These are phyloP conservation scores for Pachysandra terminalis DNA, from an alignment of 164 flowering plant species.

Conservation along the genomic window DNA sequence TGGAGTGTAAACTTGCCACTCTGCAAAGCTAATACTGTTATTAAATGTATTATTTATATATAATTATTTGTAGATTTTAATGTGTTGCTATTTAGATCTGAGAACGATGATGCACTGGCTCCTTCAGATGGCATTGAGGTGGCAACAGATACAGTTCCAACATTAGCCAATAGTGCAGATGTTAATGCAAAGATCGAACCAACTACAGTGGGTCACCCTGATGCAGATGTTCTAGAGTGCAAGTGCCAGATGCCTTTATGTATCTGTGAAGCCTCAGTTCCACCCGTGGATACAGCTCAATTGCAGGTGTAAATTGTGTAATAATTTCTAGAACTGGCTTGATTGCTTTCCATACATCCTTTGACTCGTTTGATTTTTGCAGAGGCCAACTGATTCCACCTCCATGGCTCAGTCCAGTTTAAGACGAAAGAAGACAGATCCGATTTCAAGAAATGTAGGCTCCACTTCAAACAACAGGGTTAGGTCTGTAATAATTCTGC, in stretches of 20 bases:
- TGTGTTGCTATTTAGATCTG: conserved; percentile 31
- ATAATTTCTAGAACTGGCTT: background rate
- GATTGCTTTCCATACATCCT: conserved; percentile 9
- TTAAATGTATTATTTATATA: background rate
- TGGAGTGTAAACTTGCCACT: no score
- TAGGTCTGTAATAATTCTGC: conserved; percentile 39
- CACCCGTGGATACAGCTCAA: conserved; percentile 32
- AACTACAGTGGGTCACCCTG: conserved; percentile 25
- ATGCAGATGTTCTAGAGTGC: conserved; percentile 51
- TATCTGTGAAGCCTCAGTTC: conserved; percentile 73
- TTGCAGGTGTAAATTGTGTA: conserved; percentile 35
- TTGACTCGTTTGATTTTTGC: conserved; percentile 13
- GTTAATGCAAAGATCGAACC: conserved; percentile 24
- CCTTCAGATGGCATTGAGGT: conserved; percentile 28
- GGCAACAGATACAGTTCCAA: conserved; percentile 46
- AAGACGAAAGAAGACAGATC: conserved; percentile 57
- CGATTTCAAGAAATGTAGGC: conserved; percentile 36
- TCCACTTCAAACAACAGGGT: conserved; percentile 56
- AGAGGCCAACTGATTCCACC: conserved; percentile 31
- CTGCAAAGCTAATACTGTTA: background rate
- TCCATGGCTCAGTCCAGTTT: conserved; percentile 31
- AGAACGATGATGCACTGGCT: conserved; percentile 22
- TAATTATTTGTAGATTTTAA: conserved; percentile 2
- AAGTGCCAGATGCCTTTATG: conserved; percentile 99
- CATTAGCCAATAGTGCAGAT: conserved; percentile 40